Evolutionary conservation across 108 stramenopile genomes (phyloP), one percentile per base, ranked within the genome.

Genomic region (Cyclotella sp.): DNA sequence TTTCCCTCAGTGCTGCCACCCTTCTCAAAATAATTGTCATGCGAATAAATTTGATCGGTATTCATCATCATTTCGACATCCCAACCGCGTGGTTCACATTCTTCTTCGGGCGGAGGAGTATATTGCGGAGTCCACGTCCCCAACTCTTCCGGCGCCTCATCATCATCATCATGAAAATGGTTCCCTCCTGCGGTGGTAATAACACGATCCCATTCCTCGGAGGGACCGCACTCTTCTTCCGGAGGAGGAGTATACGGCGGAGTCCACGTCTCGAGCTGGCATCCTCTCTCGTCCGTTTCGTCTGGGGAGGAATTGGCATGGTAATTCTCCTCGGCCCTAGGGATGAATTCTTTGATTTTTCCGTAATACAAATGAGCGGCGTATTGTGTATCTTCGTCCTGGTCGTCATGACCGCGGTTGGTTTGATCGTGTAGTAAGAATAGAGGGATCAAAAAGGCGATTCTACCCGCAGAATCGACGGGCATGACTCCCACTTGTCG

Each of bases 381-480:
- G 29, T 73, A 73, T 13, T 41, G 0, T 47, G 67, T 53, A 15
- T 70, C 71, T n/a, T 61, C 67, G 22, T 63, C 52, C 14, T 43
- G 16, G 26, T 44, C 24, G 13, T 40, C 77, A 47, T 19, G 42
- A 42, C 16, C 34, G 41, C 11, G 0, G n/a, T 61, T 43, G 8
- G 62, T 57, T 57, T 41, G 60, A n/a, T 78, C 14, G 43, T 24
- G 11, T 8, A 41, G 49, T 13, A 43, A 53, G 1, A 18, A 43
- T 53, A 49, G 60, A 16, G 93, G 91, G 5, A 70, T 64, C 22
- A 95, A 40, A 40, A 95, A 85, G 3, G 84, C 91, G 67, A 91
- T 85, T 54, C 93, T 68, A 34, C 79, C 83, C 12, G 79, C 78
- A 22, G 91, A 91, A 77, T 91, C 91, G 54, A 76, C 82, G 0